Conservation (phyloP, 768 basidiomycete species). For the Mycena belliarum region DNA sequence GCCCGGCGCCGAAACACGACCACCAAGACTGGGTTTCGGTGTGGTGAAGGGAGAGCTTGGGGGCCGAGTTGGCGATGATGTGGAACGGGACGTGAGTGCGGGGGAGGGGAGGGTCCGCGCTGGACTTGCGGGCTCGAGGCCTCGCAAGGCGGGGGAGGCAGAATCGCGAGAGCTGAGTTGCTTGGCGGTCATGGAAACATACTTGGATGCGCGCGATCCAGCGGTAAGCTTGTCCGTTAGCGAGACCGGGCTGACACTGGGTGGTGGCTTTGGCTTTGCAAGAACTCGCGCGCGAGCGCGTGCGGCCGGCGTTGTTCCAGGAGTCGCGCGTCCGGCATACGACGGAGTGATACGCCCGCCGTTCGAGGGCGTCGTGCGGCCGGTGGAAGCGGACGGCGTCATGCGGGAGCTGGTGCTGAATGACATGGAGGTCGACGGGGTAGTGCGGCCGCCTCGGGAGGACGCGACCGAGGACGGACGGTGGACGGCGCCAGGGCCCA, state of each 20-base stretch:
- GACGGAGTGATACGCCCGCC: conserved; percentile 56
- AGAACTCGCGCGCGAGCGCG: conserved; percentile 29
- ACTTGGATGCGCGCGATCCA: conserved; percentile 84
- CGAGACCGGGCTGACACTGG: conserved; percentile 32
- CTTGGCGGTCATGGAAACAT: conserved; percentile 81
- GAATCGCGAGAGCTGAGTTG: conserved; percentile 60
- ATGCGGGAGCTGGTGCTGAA: conserved; percentile 21
- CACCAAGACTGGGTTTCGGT: conserved; percentile 53
- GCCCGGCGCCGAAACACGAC: conserved; percentile 35
- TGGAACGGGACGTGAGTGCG: conserved; percentile 37
- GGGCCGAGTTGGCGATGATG: conserved; percentile 44
- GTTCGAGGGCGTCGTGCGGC: conserved; percentile 41
- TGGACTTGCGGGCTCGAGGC: conserved; percentile 27
- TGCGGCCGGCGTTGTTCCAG: conserved; percentile 39
- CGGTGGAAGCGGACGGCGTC: conserved; percentile 36
- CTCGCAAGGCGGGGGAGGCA: conserved; percentile 32
- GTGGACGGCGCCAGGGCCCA: conserved; percentile 47
- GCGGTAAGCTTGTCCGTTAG: conserved; percentile 61
- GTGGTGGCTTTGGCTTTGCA: conserved; percentile 36
- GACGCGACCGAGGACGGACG: conserved; percentile 85
- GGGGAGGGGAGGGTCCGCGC: conserved; percentile 31
- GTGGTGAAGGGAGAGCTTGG: conserved; percentile 69
- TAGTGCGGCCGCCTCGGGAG: conserved; percentile 58
- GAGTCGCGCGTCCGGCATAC: conserved; percentile 38
- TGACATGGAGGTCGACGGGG: conserved; percentile 42